phyloP scores from a whole-genome alignment of 2,329 filamentous ascomycete species.

The Cytospora piceicola region DNA sequence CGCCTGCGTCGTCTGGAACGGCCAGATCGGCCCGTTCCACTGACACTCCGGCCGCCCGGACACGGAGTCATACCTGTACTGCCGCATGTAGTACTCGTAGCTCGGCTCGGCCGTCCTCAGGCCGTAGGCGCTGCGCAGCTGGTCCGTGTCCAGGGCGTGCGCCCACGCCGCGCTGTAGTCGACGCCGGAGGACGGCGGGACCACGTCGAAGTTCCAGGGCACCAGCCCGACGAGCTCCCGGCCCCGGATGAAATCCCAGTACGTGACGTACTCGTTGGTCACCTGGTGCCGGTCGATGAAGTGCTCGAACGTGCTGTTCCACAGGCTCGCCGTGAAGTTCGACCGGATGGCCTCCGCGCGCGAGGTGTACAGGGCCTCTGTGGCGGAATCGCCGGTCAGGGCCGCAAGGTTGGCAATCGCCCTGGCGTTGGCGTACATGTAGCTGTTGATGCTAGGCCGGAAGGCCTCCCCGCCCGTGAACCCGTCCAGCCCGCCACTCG shows the following conservation, averaged over 20 bases:
- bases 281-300: conserved; percentile 49
- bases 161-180: conserved; percentile 43
- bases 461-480: conserved; percentile 47
- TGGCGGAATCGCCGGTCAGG: conserved; percentile 35
- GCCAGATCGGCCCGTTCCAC: conserved; percentile 51
- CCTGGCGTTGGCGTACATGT: conserved; percentile 47
- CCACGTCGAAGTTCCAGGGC: conserved; percentile 48
- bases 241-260: conserved; percentile 46
- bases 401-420: conserved; percentile 46
- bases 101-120: conserved; percentile 48
- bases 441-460: conserved; percentile 49
- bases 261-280: conserved; percentile 44
- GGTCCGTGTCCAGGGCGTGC: conserved; percentile 41
- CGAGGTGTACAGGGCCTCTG: conserved; percentile 34
- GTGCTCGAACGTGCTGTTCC: conserved; percentile 48
- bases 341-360: conserved; percentile 43
- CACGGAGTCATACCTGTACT: conserved; percentile 45
- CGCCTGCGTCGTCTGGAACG: conserved; percentile 48
- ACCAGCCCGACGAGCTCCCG: conserved; percentile 49
- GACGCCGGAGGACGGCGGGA: conserved; percentile 40
- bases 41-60: conserved; percentile 44
- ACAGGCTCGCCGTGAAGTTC: conserved; percentile 44
- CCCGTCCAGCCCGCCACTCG: conserved; percentile 44
- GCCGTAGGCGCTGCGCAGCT: conserved; percentile 35
- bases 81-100: conserved; percentile 50